Evolutionary conservation across 2,329 filamentous ascomycete genomes (phyloP), one percentile per base, ranked within the genome.

Genomic region (Tolypocladium inflatum): DNA sequence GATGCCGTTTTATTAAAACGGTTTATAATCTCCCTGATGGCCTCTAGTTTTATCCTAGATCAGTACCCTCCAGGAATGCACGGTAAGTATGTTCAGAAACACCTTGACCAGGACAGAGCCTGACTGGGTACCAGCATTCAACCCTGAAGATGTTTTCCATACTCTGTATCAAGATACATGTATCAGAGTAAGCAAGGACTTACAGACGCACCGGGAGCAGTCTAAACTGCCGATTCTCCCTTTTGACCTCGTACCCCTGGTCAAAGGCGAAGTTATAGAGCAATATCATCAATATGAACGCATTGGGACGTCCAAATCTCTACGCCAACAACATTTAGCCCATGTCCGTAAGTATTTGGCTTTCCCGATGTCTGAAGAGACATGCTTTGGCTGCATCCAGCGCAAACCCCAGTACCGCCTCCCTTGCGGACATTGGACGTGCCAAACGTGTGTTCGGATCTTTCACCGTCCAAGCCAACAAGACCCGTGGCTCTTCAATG

Each of bases 21-120:
- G 38, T 39, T 39, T 39, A 39, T 39, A 39, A 17, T 30, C 38
- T 19, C 57, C 33, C 30, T 58, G 30, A 50, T 60, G n/a, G 52
- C 59, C 17, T 60, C 57, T 17, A 56, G 53, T 43, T 54, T 60
- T 33, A 42, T 60, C n/a, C 51, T 60, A 23, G 55, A 60, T 42
- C 57, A 60, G 33, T 60, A 60, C 50, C 48, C 52, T 11, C 59
- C 57, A 7, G 59, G 48, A 38, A 56, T 56, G 38, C 57, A 58
- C 50, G 19, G 59, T 60, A 57, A 26, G 42, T 33, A 23, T 17
- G 30, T 30, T 52, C 30, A 19, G 48, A 17, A 19, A 52, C 26
- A 19, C 30, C 30, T 30, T 39, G 38, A 39, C 17, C 38, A 6
- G 38, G 38, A 39, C 38, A 39, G 38, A 39, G 38, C 38, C 38